These are phyloP conservation scores for Starmerella sirachaensis DNA, from an alignment of 805 yeast genomes.

Conservation along the genomic window DNA sequence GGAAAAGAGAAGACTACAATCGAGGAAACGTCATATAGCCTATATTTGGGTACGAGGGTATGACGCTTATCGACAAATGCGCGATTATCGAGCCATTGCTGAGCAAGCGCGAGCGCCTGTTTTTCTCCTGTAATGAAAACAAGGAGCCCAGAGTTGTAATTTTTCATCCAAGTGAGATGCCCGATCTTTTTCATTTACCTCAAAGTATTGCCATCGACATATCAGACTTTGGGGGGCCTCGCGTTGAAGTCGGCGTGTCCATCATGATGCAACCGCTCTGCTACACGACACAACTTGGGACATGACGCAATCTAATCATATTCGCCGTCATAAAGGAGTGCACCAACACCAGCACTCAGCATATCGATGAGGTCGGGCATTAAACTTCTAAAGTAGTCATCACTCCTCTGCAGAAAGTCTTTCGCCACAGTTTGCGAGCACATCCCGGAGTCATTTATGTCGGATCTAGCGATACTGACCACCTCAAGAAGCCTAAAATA, in stretches of 20 bases:
- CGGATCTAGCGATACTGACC: conserved; percentile 75
- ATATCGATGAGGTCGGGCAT: conserved; percentile 57
- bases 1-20: no score
- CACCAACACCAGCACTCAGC: conserved; percentile 64
- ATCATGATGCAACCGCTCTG: conserved; percentile 55
- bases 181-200: conserved; percentile 70
- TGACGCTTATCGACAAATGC: no score
- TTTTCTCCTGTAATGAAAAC: conserved; percentile 88
- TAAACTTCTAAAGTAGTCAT: conserved; percentile 86
- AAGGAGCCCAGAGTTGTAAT: conserved; percentile 91
- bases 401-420: conserved; percentile 77
- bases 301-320: conserved; percentile 93
- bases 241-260: conserved; percentile 42
- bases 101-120: conserved; percentile 64
- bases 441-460: conserved; percentile 50
- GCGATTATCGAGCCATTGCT: conserved; percentile 52
- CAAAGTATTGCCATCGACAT: conserved; percentile 33
- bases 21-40: no score
- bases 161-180: conserved; percentile 66
- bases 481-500: conserved; percentile 71
- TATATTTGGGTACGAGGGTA: no score
- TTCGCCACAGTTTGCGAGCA: conserved; percentile 59
- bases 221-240: conserved; percentile 29
- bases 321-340: conserved; percentile 87
- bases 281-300: conserved; percentile 87